Base-by-base conservation (phyloP, 2,329 filamentous ascomycete species). In the Ascochyta lentis region DNA sequence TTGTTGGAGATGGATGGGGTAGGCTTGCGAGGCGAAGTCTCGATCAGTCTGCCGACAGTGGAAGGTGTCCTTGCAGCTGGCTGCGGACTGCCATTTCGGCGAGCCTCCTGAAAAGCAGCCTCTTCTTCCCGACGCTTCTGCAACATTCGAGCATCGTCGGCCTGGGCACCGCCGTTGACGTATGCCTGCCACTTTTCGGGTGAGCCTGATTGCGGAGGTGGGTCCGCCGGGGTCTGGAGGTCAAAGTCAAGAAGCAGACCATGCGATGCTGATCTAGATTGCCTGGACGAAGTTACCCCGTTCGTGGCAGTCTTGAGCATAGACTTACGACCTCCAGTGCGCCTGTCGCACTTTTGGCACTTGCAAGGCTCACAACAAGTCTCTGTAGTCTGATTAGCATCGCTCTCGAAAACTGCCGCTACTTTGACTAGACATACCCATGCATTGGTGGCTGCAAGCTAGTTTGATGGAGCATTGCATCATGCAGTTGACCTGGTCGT, bases 401-500 rank as follows among this genome's bases (percentile, higher is more conserved):
- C 4, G 19, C n/a, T 47, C 4, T 39, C 13, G 24, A 16, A 33
- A 4, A 2, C 13, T 6, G 6, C 9, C 7, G 6, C 5, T 26
- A 15, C 1, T 15, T 8, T 34, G 2, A 1, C n/a, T 16, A 9
- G 8, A 50, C 63, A 1, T 59, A 64, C 63, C 54, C n/a, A 54
- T 37, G 27, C 73, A 76, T 10, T 54, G 58, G 58, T 75, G 73
- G 5, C 67, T 66, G 49, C 73, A 76, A 1, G 47, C 24, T 9
- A 56, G 22, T 5, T 26, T 16, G 0, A 8, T 24, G 0, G 52
- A 53, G 46, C 67, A 73, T 42, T 63, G 62, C 58, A 74, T 69
- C 19, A 61, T 71, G 48, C 73, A 76, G n/a, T 73, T 73, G 39
- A 76, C 67, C 7, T 47, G 55, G 1, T 63, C 54, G 24, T 67